A percentile compares a stretch with the other conserved stretches of the same genome.
These are phyloP conservation scores for Aureobasidium mangrovei DNA, from an alignment of 2,329 filamentous ascomycete species.

Conservation along the genomic window DNA sequence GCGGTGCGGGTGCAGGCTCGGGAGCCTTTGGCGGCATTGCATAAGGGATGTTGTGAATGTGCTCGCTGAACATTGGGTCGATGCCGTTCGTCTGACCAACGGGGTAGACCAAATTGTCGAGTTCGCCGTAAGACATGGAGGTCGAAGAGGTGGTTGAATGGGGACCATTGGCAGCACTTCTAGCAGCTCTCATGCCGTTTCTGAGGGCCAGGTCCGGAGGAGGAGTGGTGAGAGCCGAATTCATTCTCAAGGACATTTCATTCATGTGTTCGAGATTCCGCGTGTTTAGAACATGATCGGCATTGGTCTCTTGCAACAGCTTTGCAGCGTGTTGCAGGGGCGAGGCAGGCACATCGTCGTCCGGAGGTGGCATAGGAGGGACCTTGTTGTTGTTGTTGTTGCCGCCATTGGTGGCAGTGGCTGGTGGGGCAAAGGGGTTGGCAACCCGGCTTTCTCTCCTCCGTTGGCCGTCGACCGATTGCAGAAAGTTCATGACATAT, in stretches of 20 bases:
- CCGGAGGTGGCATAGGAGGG: constrained; percentile 23
- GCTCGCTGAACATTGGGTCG: constrained; percentile 87
- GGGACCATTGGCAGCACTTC: constrained; percentile 33
- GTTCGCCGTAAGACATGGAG: constrained; percentile 47
- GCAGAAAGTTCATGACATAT: constrained; percentile 60
- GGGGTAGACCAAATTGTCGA: constrained; percentile 75
- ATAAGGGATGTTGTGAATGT: constrained; percentile 91
- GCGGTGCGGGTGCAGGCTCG: constrained; percentile 33
- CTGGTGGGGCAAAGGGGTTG: constrained; percentile 30
- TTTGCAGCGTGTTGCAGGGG: constrained; percentile 61
- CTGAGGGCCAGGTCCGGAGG: constrained; percentile 44
- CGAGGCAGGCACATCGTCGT: constrained; percentile 57
- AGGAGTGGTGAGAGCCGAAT: constrained; percentile 48
- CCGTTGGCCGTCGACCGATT: constrained; percentile 55
- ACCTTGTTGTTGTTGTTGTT: constrained; percentile 32
- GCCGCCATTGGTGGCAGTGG: constrained; percentile 17
- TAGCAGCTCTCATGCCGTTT: constrained; percentile 35
- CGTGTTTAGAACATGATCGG: constrained; percentile 55
- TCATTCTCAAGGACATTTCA: constrained; percentile 47
- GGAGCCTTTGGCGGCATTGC: constrained; percentile 58
- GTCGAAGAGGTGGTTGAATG: constrained; percentile 43
- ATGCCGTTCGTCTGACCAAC: constrained; percentile 87
- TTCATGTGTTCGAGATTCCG: constrained; percentile 58
- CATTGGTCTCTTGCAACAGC: constrained; percentile 55
- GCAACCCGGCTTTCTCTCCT: constrained; percentile 50